These are phyloP conservation scores for Debaryomycetaceae sp. DNA, from an alignment of 1,139 yeast species.

Conservation along the genomic window DNA sequence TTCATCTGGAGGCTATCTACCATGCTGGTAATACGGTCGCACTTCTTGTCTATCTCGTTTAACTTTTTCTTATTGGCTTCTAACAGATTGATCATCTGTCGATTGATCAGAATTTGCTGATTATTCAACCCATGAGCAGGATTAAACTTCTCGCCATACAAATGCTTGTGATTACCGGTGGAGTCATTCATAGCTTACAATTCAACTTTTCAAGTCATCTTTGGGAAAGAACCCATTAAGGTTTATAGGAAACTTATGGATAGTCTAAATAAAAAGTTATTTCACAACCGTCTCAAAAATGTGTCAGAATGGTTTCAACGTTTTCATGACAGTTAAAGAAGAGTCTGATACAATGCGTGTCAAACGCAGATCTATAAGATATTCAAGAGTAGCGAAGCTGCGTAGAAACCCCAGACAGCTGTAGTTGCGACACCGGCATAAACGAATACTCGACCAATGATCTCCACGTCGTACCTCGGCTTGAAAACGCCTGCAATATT, in stretches of 20 bases:
- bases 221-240: not conserved
- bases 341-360: not conserved
- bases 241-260: not conserved
- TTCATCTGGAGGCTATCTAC: not conserved
- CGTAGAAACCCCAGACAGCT: slow-evolving; percentile 42
- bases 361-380: slow-evolving; percentile 10
- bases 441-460: slow-evolving; percentile 66
- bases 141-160: not conserved
- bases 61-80: not conserved
- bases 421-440: slow-evolving; percentile 66
- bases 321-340: not conserved
- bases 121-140: not conserved
- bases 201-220: not conserved
- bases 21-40: not conserved
- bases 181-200: not conserved
- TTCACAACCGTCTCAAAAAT: not conserved
- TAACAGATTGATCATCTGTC: not conserved
- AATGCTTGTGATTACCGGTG: not conserved
- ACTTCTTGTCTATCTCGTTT: not conserved
- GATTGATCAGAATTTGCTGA: not conserved
- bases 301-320: not conserved
- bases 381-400: slow-evolving; percentile 12
- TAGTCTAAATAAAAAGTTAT: not conserved
- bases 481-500: slow-evolving; percentile 40
- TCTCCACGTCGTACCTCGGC: slow-evolving; percentile 68